Percentiles rank a stretch among this genome's conserved stretches.
Evolutionary conservation across 2,329 filamentous ascomycete species (phyloP).

Genomic region (Aureobasidium sp.): DNA sequence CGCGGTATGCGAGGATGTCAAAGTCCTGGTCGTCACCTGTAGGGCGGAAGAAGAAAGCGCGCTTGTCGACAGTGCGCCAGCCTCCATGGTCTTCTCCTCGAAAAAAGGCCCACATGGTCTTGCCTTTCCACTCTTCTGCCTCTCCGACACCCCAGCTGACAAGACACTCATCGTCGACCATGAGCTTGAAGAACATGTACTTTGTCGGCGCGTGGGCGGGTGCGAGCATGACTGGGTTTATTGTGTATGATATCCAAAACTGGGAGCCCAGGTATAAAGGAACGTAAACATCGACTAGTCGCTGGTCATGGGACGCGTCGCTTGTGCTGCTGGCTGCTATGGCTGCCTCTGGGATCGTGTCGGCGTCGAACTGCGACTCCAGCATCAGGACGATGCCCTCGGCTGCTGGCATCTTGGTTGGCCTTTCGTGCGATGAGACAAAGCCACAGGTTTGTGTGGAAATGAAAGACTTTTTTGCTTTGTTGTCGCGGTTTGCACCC

Average conservation of each 20-base stretch:
- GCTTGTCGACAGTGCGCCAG: constrained; percentile 30
- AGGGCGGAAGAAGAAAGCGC: constrained; percentile 30
- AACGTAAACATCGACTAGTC: constrained; percentile 25
- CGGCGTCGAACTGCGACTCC: constrained; percentile 8
- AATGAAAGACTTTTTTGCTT: not conserved
- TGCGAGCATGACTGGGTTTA: constrained; percentile 3
- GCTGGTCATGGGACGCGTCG: not conserved
- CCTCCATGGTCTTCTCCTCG: constrained; percentile 23
- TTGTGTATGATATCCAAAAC: constrained; percentile 36
- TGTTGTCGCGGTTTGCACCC: not conserved
- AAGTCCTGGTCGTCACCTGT: constrained; percentile 21
- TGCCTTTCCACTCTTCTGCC: constrained; percentile 34
- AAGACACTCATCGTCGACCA: constrained; percentile 29
- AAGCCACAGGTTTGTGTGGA: not conserved
- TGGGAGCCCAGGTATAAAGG: constrained; percentile 27
- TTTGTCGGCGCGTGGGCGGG: not conserved
- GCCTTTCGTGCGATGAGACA: not conserved
- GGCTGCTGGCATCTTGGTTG: not conserved
- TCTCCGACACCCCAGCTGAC: constrained; percentile 37
- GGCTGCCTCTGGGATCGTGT: constrained; percentile 1
- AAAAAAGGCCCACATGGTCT: constrained; percentile 37
- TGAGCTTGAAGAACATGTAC: constrained; percentile 39
- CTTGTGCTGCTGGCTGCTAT: not conserved
- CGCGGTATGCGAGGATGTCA: constrained; percentile 35
- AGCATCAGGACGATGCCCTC: constrained; percentile 3